Evolutionary conservation across 2,329 filamentous ascomycete species (phyloP).

Genomic region (Arthroderma sp.): DNA sequence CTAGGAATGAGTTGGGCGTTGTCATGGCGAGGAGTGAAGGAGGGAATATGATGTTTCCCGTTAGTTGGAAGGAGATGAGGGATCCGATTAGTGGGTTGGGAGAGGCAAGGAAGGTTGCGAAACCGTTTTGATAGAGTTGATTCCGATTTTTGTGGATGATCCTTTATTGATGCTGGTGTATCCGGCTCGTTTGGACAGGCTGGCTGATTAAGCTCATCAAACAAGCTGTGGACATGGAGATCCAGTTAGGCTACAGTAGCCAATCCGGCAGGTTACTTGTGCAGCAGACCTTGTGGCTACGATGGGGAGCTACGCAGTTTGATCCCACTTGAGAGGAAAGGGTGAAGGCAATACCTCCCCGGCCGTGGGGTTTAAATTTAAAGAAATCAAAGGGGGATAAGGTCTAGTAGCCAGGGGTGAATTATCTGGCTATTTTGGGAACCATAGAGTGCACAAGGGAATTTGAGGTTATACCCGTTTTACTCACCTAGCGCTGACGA

Average conservation of each 20-base stretch:
- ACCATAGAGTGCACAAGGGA: not conserved
- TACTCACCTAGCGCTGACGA: not conserved
- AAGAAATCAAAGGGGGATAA: not conserved
- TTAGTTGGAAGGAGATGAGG: constrained; percentile 90
- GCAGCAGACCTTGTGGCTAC: too few relatives aligned
- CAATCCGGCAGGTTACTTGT: not conserved
- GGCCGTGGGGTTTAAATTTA: not conserved
- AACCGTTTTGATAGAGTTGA: constrained; percentile 56
- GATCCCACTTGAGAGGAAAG: not conserved
- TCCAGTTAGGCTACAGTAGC: not conserved
- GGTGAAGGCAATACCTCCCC: not conserved
- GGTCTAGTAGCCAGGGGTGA: not conserved
- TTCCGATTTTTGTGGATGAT: not conserved
- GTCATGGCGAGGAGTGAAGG: constrained; percentile 83
- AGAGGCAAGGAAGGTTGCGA: constrained; percentile 84
- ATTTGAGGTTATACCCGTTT: not conserved
- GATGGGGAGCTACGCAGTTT: not conserved
- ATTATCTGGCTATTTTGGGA: not conserved
- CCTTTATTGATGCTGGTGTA: not conserved
- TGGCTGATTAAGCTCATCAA: not conserved
- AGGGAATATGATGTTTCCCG: constrained; percentile 81
- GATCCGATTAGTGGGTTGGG: constrained; percentile 65
- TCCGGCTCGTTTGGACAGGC: not conserved
- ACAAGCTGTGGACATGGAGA: not conserved
- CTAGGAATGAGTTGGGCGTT: constrained; percentile 81